Base-by-base conservation (phyloP, 495 filamentous ascomycete genomes). In the Neurospora tetraspora region DNA sequence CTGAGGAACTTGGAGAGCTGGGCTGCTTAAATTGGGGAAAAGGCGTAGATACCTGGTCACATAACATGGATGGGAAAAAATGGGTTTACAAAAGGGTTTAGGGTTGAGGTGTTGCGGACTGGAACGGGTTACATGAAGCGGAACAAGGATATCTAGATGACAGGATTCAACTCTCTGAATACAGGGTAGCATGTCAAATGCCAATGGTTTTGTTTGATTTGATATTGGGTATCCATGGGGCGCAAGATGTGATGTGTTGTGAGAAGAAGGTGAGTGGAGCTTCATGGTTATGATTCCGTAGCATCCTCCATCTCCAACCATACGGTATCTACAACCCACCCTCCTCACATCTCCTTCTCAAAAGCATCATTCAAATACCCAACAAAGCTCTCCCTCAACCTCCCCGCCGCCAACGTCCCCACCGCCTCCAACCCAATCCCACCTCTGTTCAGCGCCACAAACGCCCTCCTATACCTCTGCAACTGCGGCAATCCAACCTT, bases 381-480 rank as follows among this genome's bases (percentile, higher is more conserved):
- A 10, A 93, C 87, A 77, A 94, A 95, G 23, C 89, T 85, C 80
- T 88, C 88, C 73, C 86, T 82, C 72, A 94, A 87, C 81, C 91
- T 84, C 18, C 77, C 81, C 71, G 86, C 79, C 31, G 79, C 81
- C 77, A 86, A 72, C 70, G 81, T 85, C 4, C 83, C 83, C 18
- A 85, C 80, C 4, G 75, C 80, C 73, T 86, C 84, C 1, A 86
- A 74, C 11, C 85, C 85, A 36, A 86, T 86, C 5, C 90, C 76
- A 76, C 86, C 77, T 84, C 84, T 43, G 75, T 97, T 95, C 77
- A 98, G 78, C 45, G 86, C 86, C 72, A 97, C 94, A 85, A 94
- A 98, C 77, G 95, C 93, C 74, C 96, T 88, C 69, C 94, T 85
- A 74, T 97, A 77, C 71, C 96, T 82, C 82, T 98, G 96, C 79